phyloP scores from a whole-genome alignment of 2,329 filamentous ascomycete species.

The Epichloe baconii region DNA sequence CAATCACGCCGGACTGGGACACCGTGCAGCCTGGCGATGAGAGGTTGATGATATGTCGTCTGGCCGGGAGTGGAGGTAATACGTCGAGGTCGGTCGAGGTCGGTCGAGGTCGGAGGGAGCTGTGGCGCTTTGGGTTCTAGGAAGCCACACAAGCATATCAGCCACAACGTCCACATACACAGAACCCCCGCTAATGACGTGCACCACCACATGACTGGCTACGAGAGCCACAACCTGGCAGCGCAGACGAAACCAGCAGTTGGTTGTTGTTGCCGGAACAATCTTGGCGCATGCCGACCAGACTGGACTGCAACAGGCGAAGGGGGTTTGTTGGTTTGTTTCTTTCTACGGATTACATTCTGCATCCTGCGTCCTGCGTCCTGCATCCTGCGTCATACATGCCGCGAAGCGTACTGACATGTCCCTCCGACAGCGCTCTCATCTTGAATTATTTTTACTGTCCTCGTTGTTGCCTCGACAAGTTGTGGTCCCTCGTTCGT shows the following conservation, averaged over 20 bases:
- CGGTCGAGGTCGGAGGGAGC: conserved; percentile 9
- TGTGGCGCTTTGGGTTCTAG: conserved; percentile 15
- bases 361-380: background rate
- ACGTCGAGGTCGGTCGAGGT: background rate
- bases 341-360: background rate
- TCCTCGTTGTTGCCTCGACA: background rate
- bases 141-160: background rate
- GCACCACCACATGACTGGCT: background rate
- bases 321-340: background rate
- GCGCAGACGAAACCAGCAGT: too few species aligned
- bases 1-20: background rate
- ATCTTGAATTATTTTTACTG: background rate
- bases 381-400: background rate
- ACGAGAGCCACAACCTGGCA: background rate
- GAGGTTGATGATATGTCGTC: conserved; percentile 3
- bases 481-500: too few species aligned
- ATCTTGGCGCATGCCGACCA: background rate
- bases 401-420: background rate
- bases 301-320: background rate
- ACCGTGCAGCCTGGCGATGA: background rate
- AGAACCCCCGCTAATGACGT: background rate
- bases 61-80: conserved; percentile 7
- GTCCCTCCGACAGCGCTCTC: background rate
- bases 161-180: background rate
- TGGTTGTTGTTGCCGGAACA: background rate